Base-by-base conservation (phyloP, 2,329 filamentous ascomycete genomes). In the Colletotrichum sp. region DNA sequence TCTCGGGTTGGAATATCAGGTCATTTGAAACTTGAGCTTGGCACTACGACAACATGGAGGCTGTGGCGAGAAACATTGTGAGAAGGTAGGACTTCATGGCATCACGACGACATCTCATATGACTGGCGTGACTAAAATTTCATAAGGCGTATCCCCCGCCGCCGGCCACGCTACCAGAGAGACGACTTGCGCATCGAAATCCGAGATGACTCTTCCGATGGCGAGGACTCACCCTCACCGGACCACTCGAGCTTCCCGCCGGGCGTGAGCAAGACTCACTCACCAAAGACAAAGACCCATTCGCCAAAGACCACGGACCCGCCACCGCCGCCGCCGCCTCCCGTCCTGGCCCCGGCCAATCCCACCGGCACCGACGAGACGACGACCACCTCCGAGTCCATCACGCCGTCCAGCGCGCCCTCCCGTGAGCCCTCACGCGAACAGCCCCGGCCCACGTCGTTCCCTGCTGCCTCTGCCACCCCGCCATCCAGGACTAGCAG, bases 181-280 rank as follows among this genome's bases (percentile, higher is more conserved):
- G 64, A 68, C 9, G 73, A 73, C 8, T 26, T 75, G 32, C 65
- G 36, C n/a, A 68, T 75, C 32, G 64, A 68, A 15, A 58, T 75
- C n/a, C 73, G 73, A 6, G 70, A 69, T 24, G 70, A 55, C 57
- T 71, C 75, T 7, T 71, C 67, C 8, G 76, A 77, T 34, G 67
- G 60, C 16, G 58, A 71, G 18, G 70, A 77, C 65, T 77, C 76
- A 1, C 76, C 76, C 3, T 77, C 76, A 26, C 76, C 76, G 0
- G 18, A 60, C 5, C 24, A 55, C n/a, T 30, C 71, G 0, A 61
- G 24, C 2, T 77, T 77, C 43, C 67, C 76, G 13, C 48, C 61
- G 28, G 48, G 43, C n/a, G 57, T 64, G 5, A 55, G 52, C n/a
- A 18, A 58, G 58, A 38, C 73, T 18, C 26, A 61, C 8, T 65